Evolutionary conservation across 2,329 filamentous ascomycete genomes (phyloP).

Genomic region (Trichoderma semiorbis): DNA sequence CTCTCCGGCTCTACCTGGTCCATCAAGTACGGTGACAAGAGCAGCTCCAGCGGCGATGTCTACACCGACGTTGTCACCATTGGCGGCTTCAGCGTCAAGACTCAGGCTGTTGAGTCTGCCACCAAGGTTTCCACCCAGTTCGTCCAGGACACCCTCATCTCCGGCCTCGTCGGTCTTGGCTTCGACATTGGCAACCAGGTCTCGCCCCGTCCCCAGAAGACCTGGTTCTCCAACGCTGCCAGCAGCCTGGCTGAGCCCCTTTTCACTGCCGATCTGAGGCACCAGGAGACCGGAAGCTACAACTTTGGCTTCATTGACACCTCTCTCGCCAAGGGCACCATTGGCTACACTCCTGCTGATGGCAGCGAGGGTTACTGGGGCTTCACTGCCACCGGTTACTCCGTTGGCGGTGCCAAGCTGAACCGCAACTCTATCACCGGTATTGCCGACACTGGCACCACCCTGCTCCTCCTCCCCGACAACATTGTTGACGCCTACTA

Average conservation of each 20-base stretch:
- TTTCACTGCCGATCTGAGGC: conserved; percentile 67
- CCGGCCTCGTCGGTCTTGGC: conserved; percentile 43
- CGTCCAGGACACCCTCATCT: conserved; percentile 39
- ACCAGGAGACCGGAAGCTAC: conserved; percentile 56
- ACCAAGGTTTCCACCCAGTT: conserved; percentile 39
- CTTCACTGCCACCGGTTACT: conserved; percentile 25
- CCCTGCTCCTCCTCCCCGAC: conserved; percentile 57
- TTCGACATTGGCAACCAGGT: conserved; percentile 44
- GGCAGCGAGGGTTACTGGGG: conserved; percentile 62
- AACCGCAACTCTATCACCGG: conserved; percentile 41
- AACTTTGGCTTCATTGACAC: conserved; percentile 70
- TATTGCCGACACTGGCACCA: conserved; percentile 59
- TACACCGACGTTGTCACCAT: conserved; percentile 43
- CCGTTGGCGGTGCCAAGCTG: conserved; percentile 21
- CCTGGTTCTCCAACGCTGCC: conserved; percentile 39
- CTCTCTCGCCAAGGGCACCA: conserved; percentile 58
- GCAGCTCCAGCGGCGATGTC: conserved; percentile 41
- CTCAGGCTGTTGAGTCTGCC: conserved; percentile 45
- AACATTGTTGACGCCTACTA: conserved; percentile 49
- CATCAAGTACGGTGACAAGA: conserved; percentile 44
- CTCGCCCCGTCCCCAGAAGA: conserved; percentile 38
- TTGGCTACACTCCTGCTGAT: conserved; percentile 62
- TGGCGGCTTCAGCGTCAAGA: conserved; percentile 39
- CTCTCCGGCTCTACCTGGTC: conserved; percentile 39
- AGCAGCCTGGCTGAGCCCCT: conserved; percentile 35